A percentile compares a stretch with the other conserved stretches of the same genome.
Evolutionary conservation across 208 protist species (phyloP).

Genomic region (Acanthamoeba triangularis): DNA sequence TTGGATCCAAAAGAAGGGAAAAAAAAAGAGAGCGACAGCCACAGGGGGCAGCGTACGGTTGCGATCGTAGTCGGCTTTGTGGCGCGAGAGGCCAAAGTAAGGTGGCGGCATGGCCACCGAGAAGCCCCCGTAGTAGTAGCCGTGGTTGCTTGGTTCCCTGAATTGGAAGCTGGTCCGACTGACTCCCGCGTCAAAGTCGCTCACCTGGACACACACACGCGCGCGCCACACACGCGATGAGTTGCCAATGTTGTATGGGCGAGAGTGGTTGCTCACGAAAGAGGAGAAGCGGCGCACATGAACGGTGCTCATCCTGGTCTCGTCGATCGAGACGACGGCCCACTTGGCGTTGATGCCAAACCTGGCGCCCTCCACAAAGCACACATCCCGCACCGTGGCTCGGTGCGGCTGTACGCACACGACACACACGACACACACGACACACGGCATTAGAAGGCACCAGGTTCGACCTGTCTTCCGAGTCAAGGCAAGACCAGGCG

Average conservation of each 20-base stretch:
- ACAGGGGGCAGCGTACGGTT: neutral
- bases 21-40: neutral
- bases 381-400: neutral
- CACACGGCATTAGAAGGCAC: too few species aligned
- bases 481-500: too few species aligned
- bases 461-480: neutral
- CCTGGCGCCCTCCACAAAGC: neutral
- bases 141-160: neutral
- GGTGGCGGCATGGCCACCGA: constrained; percentile 9
- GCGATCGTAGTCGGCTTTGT: neutral
- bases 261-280: neutral
- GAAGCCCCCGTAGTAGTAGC: neutral
- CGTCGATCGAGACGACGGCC: neutral
- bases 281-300: neutral
- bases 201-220: neutral
- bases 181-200: neutral
- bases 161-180: neutral
- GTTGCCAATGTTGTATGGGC: neutral
- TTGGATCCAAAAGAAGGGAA: too few species aligned
- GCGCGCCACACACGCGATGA: neutral
- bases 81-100: constrained; percentile 11
- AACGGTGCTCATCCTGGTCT: neutral
- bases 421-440: neutral
- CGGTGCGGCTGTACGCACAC: neutral
- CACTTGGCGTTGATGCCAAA: neutral